Percentiles rank a stretch among this genome's conserved stretches.
These are phyloP conservation scores for Trichopus zeylanicus DNA, from an alignment of 116 monocot genomes.

Conservation along the genomic window DNA sequence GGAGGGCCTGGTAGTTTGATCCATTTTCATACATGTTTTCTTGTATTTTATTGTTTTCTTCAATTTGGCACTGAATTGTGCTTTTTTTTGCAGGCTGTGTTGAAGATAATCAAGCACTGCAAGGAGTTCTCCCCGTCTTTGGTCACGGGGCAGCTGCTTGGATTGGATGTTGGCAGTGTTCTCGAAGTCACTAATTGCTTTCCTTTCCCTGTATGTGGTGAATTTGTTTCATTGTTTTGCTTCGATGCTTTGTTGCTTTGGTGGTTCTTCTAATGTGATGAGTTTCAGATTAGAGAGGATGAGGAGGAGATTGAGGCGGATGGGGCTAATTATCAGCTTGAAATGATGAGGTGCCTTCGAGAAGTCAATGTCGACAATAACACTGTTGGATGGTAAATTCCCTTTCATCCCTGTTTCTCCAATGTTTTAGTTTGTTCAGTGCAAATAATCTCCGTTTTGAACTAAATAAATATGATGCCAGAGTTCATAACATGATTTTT, in stretches of 20 bases:
- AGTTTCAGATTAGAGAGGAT: constrained; percentile 71
- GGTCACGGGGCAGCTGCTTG: constrained; percentile 94
- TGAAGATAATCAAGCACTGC: constrained; percentile 97
- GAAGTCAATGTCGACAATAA: constrained; percentile 98
- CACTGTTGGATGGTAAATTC: constrained; percentile 90
- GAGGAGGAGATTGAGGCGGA: constrained; percentile 93
- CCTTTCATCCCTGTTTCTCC: too few species aligned
- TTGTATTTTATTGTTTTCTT: too few species aligned
- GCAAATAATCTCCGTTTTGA: too few species aligned
- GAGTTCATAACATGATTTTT: too few species aligned
- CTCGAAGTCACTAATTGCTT: constrained; percentile 96
- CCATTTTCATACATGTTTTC: neutral
- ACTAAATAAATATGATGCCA: too few species aligned
- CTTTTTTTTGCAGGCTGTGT: constrained; percentile 66
- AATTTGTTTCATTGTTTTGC: neutral
- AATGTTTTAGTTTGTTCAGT: too few species aligned
- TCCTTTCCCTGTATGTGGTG: constrained; percentile 77
- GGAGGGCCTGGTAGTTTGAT: constrained; percentile 71
- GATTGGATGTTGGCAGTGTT: constrained; percentile 94
- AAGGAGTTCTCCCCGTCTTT: constrained; percentile 89
- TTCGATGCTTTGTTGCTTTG: neutral
- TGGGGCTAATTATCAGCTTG: constrained; percentile 97
- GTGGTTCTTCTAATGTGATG: neutral
- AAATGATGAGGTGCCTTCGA: constrained; percentile 97
- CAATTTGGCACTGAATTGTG: too few species aligned